A percentile compares a stretch with the other conserved stretches of the same genome.
phyloP scores from a whole-genome alignment of 1,139 yeast species.

The Debaryomyces nepalensis region DNA sequence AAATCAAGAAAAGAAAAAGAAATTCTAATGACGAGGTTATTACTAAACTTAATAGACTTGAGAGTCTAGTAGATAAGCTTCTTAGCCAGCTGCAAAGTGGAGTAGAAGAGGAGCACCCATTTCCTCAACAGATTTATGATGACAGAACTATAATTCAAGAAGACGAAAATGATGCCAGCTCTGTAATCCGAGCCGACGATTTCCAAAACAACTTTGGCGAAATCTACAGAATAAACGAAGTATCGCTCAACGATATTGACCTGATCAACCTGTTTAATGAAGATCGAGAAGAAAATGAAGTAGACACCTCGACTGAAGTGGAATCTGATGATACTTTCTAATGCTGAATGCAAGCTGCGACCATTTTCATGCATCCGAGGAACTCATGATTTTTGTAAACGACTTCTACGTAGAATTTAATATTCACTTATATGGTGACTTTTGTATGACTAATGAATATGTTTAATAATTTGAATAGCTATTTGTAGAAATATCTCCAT shows the following conservation, averaged over 20 bases:
- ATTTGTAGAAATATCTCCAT: not conserved
- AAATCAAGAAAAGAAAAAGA: constrained; percentile 6
- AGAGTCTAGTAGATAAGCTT: constrained; percentile 10
- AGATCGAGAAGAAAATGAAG: constrained; percentile 13
- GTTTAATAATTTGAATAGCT: not conserved
- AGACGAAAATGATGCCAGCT: constrained; percentile 1
- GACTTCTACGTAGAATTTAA: not conserved
- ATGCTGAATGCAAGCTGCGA: not conserved
- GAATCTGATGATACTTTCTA: constrained; percentile 23
- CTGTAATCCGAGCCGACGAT: constrained; percentile 7
- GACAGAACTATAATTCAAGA: constrained; percentile 17
- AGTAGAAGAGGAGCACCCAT: constrained; percentile 11
- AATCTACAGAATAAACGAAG: constrained; percentile 29
- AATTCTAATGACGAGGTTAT: constrained; percentile 12
- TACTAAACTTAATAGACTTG: constrained; percentile 12
- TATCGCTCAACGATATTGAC: constrained; percentile 24
- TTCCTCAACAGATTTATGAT: constrained; percentile 18
- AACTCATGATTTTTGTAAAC: not conserved
- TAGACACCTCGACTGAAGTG: constrained; percentile 15
- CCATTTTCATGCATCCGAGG: constrained; percentile 1
- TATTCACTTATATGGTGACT: not conserved
- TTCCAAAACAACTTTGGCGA: constrained; percentile 5
- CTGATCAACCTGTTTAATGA: constrained; percentile 23
- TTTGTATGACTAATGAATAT: not conserved
- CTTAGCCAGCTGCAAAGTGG: constrained; percentile 1